phyloP scores from a whole-genome alignment of 225 moss, liverwort and hornwort species.

The Neckera pumila region DNA sequence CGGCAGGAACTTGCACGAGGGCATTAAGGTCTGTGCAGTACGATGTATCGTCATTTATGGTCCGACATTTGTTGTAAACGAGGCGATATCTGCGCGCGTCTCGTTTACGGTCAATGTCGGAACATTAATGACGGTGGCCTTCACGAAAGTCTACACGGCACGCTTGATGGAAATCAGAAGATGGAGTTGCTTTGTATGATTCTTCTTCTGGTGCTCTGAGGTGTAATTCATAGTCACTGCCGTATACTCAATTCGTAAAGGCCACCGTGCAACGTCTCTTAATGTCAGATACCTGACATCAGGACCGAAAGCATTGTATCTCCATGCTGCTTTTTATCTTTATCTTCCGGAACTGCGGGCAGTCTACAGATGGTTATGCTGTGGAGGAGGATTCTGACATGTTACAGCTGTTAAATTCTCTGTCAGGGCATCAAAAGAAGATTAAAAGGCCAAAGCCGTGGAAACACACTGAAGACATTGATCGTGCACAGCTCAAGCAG shows the following conservation, averaged over 20 bases:
- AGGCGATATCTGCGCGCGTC: not conserved
- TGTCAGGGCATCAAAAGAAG: constrained; percentile 89
- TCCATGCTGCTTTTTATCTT: not conserved
- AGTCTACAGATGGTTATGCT: not conserved
- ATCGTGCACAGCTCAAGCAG: constrained; percentile 75
- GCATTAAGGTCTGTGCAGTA: not conserved
- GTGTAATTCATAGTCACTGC: not conserved
- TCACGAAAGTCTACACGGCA: not conserved
- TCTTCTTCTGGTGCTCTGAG: not conserved
- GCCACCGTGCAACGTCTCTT: not conserved
- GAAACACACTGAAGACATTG: constrained; percentile 75
- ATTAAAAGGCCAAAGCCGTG: constrained; percentile 90
- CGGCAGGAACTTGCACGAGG: constrained; percentile 17
- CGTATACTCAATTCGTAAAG: not conserved
- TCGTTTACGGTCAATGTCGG: not conserved
- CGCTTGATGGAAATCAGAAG: not conserved
- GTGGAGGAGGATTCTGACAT: not conserved
- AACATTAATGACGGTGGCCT: not conserved
- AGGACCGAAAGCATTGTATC: not conserved
- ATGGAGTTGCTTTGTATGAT: not conserved
- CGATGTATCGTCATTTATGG: not conserved
- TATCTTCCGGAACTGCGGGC: not conserved
- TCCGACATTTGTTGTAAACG: not conserved
- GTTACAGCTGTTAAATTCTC: not conserved
- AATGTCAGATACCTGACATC: not conserved